Percentiles rank a stretch among this genome's conserved stretches.
These are phyloP conservation scores for Lichtheimia hyalospora DNA, from an alignment of 371 early-diverging fungal species.

Conservation along the genomic window DNA sequence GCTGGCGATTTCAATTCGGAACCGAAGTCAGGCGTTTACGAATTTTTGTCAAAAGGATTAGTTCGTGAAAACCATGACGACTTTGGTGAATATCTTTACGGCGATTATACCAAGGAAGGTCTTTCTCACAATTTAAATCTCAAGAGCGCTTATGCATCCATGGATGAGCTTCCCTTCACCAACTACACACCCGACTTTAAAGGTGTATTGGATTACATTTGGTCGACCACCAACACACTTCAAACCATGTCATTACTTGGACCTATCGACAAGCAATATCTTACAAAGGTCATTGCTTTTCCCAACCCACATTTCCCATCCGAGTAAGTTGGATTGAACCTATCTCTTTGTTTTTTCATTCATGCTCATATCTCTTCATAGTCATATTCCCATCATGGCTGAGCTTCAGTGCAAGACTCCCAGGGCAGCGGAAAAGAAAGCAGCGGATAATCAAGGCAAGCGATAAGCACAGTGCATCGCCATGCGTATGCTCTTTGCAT, in stretches of 20 bases:
- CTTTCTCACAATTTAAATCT: conserved; percentile 78
- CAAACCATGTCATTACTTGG: conserved; percentile 84
- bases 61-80: conserved; percentile 84
- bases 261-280: conserved; percentile 82
- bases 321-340: conserved; percentile 60
- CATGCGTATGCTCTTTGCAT: background rate
- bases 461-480: too few species aligned
- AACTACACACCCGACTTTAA: conserved; percentile 92
- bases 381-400: conserved; percentile 11
- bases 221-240: conserved; percentile 82
- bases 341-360: too few species aligned
- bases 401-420: conserved; percentile 1
- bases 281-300: conserved; percentile 84
- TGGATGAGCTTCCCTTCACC: conserved; percentile 87
- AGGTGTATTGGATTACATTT: conserved; percentile 98
- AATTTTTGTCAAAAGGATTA: conserved; percentile 73
- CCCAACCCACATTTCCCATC: conserved; percentile 95
- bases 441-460: conserved; percentile 6
- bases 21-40: conserved; percentile 91
- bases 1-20: conserved; percentile 98
- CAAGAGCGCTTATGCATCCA: conserved; percentile 79
- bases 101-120: conserved; percentile 84
- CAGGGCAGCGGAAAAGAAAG: conserved; percentile 7
- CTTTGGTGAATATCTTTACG: conserved; percentile 81
- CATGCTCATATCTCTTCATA: background rate